Percentiles rank a stretch among this genome's conserved stretches.
phyloP scores from a whole-genome alignment of 2,329 filamentous ascomycete species.

The Diaporthe longicolla region DNA sequence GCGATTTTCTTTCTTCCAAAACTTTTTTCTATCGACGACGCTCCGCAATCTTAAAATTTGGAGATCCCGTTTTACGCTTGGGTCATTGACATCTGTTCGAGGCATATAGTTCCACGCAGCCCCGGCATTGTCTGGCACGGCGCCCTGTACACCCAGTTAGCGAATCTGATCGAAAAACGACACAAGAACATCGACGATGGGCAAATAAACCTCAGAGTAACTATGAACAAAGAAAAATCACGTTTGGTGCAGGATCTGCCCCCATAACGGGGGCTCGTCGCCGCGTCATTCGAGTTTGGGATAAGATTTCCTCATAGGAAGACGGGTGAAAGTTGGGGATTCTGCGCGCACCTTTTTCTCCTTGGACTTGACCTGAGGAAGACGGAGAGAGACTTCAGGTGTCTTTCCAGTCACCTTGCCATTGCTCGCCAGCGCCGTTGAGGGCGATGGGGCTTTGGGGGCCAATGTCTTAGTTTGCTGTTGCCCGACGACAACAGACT shows the following conservation, averaged over 20 bases:
- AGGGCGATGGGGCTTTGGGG: constrained; percentile 38
- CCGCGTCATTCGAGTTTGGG: constrained; percentile 81
- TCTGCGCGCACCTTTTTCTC: constrained; percentile 51
- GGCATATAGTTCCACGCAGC: constrained; percentile 90
- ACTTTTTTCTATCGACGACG: constrained; percentile 88
- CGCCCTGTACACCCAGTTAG: constrained; percentile 48
- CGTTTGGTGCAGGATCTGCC: constrained; percentile 75
- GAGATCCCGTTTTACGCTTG: constrained; percentile 89
- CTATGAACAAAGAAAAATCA: constrained; percentile 75
- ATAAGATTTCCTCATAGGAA: constrained; percentile 82
- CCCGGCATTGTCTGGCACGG: constrained; percentile 73
- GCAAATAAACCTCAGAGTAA: constrained; percentile 72
- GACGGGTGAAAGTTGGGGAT: constrained; percentile 1
- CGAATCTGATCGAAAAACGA: constrained; percentile 44
- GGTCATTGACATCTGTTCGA: constrained; percentile 80
- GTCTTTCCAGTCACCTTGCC: constrained; percentile 44
- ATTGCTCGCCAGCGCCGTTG: constrained; percentile 39
- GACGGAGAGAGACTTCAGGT: constrained; percentile 49
- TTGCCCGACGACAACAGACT: constrained; percentile 20
- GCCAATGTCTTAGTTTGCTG: background rate
- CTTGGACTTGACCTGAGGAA: constrained; percentile 47
- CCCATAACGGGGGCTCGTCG: constrained; percentile 84
- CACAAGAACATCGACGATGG: constrained; percentile 58
- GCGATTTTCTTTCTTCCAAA: constrained; percentile 82
- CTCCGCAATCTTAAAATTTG: constrained; percentile 91